Evolutionary conservation across 2,329 filamentous ascomycete species (phyloP).

Genomic region (Neonectria punicea): DNA sequence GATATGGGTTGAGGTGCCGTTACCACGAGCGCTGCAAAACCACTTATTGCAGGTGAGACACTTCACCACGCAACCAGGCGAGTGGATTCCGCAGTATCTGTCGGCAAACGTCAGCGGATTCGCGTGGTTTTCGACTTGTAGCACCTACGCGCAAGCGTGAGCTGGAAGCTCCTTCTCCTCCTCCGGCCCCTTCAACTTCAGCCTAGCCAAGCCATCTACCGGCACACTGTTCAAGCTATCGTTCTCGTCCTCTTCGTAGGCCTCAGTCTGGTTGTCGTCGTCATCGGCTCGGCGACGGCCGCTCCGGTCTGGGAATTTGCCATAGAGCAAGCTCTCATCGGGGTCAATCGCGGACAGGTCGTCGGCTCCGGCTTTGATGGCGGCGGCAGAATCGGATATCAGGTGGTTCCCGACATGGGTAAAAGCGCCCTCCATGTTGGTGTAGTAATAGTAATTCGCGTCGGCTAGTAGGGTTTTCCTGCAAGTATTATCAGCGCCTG

Average conservation of each 20-base stretch:
- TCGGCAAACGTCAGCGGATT: slow-evolving; percentile 39
- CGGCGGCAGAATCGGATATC: slow-evolving; percentile 83
- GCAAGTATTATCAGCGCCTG: slow-evolving; percentile 28
- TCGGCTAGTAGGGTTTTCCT: slow-evolving; percentile 44
- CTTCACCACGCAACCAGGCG: slow-evolving; percentile 93
- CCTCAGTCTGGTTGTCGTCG: slow-evolving; percentile 89
- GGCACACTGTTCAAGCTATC: slow-evolving; percentile 83
- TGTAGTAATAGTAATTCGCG: slow-evolving; percentile 31
- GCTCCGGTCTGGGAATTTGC: slow-evolving; percentile 70
- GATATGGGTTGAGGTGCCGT: slow-evolving; percentile 96
- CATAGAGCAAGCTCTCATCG: slow-evolving; percentile 84
- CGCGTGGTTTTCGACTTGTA: slow-evolving; percentile 14
- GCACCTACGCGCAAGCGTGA: slow-evolving; percentile 92
- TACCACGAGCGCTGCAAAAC: slow-evolving; percentile 98
- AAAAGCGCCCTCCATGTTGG: slow-evolving; percentile 85
- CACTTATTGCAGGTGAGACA: slow-evolving; percentile 96
- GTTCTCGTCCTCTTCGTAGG: slow-evolving; percentile 83
- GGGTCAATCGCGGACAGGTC: slow-evolving; percentile 75
- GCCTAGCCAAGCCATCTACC: slow-evolving; percentile 77
- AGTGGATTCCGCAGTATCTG: slow-evolving; percentile 97
- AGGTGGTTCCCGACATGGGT: slow-evolving; percentile 88
- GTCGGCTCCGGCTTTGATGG: slow-evolving; percentile 89
- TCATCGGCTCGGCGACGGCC: slow-evolving; percentile 81
- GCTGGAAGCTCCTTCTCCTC: slow-evolving; percentile 91
- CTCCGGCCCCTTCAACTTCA: slow-evolving; percentile 67